Evolutionary conservation across 1,284 basidiomycete species (phyloP), one percentile per base, ranked within the genome.

Genomic region (Bjerkandera adusta): DNA sequence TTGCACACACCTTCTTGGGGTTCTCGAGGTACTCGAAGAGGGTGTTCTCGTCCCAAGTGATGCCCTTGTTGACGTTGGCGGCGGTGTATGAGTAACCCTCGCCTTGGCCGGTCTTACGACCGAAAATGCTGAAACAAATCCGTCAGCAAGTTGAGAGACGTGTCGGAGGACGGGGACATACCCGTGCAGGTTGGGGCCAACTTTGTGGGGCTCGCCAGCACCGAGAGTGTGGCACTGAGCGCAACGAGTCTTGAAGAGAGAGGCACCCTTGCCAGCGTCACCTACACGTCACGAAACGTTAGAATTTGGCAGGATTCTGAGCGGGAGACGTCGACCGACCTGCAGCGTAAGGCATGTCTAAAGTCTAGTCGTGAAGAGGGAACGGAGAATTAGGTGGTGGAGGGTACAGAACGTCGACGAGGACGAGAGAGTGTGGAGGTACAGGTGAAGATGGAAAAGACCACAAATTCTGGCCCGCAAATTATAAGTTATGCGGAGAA

Each of bases 151-250:
- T 24, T 22, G 6, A 4, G 29, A 21, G 8, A 6, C 26, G 12
- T 22, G 10, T 24, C 5, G 18, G 8, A 21, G n/a, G 24, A 5
- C 20, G 20, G 16, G 36, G 29, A 77, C 79, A 69, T 62, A 85
- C 95, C 86, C 95, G 68, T 95, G 85, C 37, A 98, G 82, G 80
- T 97, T 97, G 52, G 95, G 95, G 53, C 93, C 93, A 55, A 96
- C 92, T 75, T 90, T 90, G 76, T 93, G 79, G 39, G 84, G 75
- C 59, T 88, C 95, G 56, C 91, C 89, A 58, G 80, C 75, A 58
- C 77, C 91, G 59, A 91, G 70, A 57, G 93, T 98, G 73, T 99
- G 96, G 77, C 96, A 99, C 70, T 97, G 94, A 50, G 92, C 92
- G 67, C 96, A 99, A 57, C 95, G 92, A 59, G 92, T 96, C 82